phyloP scores from a whole-genome alignment of 2,329 filamentous ascomycete genomes.

The Cytospora chrysosperma region DNA sequence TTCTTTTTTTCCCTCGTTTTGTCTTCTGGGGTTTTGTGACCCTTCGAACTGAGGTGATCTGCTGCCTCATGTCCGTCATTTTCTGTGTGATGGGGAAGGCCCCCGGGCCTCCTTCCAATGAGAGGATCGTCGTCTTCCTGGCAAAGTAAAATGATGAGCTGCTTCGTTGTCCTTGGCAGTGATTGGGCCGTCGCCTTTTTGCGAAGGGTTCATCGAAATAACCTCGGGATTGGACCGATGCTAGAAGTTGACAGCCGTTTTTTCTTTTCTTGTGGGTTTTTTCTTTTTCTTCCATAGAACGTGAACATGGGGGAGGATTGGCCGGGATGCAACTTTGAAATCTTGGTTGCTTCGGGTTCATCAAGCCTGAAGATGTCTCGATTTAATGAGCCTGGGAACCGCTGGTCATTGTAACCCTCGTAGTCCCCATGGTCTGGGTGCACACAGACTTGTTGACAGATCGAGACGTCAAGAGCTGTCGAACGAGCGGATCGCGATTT shows the following conservation, averaged over 20 bases:
- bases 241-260: slow-evolving; percentile 7
- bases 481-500: not conserved
- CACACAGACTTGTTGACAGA: not conserved
- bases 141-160: not conserved
- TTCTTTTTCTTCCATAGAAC: not conserved
- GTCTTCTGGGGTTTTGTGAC: too few species aligned
- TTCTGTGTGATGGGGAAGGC: not conserved
- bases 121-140: not conserved
- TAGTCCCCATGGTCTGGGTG: not conserved
- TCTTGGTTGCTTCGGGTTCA: slow-evolving; percentile 12
- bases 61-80: not conserved
- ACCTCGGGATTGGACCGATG: not conserved
- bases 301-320: slow-evolving; percentile 6
- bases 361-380: not conserved
- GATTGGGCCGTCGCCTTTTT: not conserved
- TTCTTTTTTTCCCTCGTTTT: too few species aligned
- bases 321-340: slow-evolving; percentile 22
- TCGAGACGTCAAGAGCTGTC: not conserved
- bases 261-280: not conserved
- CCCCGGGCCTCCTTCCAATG: not conserved
- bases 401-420: not conserved
- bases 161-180: not conserved
- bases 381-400: not conserved
- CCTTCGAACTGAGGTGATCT: not conserved
- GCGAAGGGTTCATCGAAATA: not conserved